Percentiles rank a stretch among this genome's conserved stretches.
Conservation (phyloP, 495 filamentous ascomycete species). For the Hypoxylon perforatum region DNA sequence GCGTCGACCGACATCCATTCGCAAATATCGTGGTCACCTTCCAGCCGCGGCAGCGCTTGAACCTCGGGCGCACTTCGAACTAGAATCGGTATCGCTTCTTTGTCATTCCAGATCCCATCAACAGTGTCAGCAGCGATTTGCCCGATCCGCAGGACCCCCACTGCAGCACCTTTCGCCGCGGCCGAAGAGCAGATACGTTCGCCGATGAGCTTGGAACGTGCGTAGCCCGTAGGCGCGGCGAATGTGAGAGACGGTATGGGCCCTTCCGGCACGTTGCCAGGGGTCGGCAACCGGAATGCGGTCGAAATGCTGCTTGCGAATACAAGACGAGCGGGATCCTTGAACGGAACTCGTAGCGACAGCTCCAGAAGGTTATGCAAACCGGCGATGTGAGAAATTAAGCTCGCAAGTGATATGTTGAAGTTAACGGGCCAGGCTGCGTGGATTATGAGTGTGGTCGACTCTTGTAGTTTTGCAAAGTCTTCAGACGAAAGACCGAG, state of each 20-base stretch:
- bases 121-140: slow-evolving; percentile 66
- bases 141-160: slow-evolving; percentile 66
- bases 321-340: slow-evolving; percentile 53
- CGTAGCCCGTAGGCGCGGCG: slow-evolving; percentile 66
- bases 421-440: slow-evolving; percentile 81
- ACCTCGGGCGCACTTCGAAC: slow-evolving; percentile 63
- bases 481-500: slow-evolving; percentile 55
- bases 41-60: slow-evolving; percentile 59
- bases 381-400: slow-evolving; percentile 68
- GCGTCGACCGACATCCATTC: slow-evolving; percentile 70
- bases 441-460: slow-evolving; percentile 66
- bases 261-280: slow-evolving; percentile 54
- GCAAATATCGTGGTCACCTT: slow-evolving; percentile 50
- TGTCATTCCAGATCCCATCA: slow-evolving; percentile 69
- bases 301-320: slow-evolving; percentile 68
- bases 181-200: slow-evolving; percentile 64
- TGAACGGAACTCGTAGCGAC: slow-evolving; percentile 56
- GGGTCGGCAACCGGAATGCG: slow-evolving; percentile 48
- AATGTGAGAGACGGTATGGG: slow-evolving; percentile 51
- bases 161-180: slow-evolving; percentile 47
- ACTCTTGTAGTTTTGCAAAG: slow-evolving; percentile 51
- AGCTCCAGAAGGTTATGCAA: slow-evolving; percentile 66
- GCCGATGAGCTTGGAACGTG: slow-evolving; percentile 66
- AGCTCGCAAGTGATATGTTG: slow-evolving; percentile 65
- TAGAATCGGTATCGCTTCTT: slow-evolving; percentile 67